Percentiles rank a stretch among this genome's conserved stretches.
Conservation (phyloP, 306 rosid genomes). For the Fragaria ananassa region DNA sequence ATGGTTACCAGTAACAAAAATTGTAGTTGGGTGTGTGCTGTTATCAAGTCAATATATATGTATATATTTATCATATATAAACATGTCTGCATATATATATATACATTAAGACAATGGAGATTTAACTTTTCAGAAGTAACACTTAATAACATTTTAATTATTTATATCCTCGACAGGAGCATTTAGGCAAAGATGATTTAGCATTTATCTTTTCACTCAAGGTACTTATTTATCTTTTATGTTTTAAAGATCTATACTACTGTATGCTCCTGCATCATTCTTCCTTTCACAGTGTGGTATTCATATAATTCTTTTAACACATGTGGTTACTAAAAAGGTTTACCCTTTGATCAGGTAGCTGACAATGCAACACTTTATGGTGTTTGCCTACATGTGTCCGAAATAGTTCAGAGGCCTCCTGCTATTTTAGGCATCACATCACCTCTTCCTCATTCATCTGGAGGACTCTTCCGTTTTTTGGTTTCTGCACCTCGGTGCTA, state of each 20-base stretch:
- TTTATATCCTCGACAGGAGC: constrained; percentile 57
- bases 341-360: constrained; percentile 63
- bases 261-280: too few relatives aligned
- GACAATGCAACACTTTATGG: constrained; percentile 86
- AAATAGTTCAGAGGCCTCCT: constrained; percentile 97
- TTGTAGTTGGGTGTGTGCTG: neutral
- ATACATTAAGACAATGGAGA: neutral
- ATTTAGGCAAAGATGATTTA: constrained; percentile 82
- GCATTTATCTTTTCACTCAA: constrained; percentile 84
- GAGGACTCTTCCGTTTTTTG: constrained; percentile 68
- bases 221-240: constrained; percentile 40
- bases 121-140: neutral
- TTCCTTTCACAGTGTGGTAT: neutral
- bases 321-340: constrained; percentile 36
- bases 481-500: constrained; percentile 98
- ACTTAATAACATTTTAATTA: constrained; percentile 16
- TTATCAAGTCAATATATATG: neutral
- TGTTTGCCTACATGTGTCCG: constrained; percentile 87
- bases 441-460: constrained; percentile 49
- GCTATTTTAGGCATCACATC: constrained; percentile 62
- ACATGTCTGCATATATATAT: too few relatives aligned
- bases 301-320: constrained; percentile 6
- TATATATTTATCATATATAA: too few relatives aligned
- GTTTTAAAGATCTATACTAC: neutral
- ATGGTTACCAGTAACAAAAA: neutral